Percentiles rank a stretch among this genome's conserved stretches.
These are phyloP conservation scores for Xylariaceae sp. DNA, from an alignment of 2,329 filamentous ascomycete species.

Conservation along the genomic window DNA sequence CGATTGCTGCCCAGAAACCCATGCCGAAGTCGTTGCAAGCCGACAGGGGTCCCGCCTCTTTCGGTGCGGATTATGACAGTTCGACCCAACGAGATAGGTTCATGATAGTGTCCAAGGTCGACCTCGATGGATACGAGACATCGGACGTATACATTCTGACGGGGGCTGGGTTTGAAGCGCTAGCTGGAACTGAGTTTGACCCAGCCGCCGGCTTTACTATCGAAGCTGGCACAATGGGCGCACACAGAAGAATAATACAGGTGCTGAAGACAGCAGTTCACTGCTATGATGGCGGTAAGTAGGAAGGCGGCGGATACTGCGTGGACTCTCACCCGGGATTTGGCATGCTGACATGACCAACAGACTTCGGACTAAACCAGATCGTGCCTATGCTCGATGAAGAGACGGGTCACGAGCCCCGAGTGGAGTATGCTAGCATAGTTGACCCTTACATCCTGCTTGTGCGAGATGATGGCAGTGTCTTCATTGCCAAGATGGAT, in stretches of 20 bases:
- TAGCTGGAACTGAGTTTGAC: constrained; percentile 85
- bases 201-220: constrained; percentile 81
- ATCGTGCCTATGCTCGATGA: constrained; percentile 93
- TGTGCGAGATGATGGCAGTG: constrained; percentile 74
- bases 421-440: constrained; percentile 75
- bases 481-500: constrained; percentile 74
- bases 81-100: constrained; percentile 68
- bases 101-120: constrained; percentile 74
- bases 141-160: constrained; percentile 74
- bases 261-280: constrained; percentile 81
- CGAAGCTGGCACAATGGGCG: constrained; percentile 78
- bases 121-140: constrained; percentile 63
- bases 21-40: constrained; percentile 54
- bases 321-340: neutral
- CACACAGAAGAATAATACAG: constrained; percentile 76
- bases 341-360: constrained; percentile 11
- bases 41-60: constrained; percentile 43
- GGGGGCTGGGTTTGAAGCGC: constrained; percentile 66
- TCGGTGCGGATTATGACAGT: constrained; percentile 50
- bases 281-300: constrained; percentile 81
- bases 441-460: constrained; percentile 81
- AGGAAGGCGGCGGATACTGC: constrained; percentile 48
- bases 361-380: constrained; percentile 80
- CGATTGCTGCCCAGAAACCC: constrained; percentile 64
- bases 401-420: constrained; percentile 74